Evolutionary conservation across 768 basidiomycete species (phyloP).

Genomic region (Mycena alexandri): DNA sequence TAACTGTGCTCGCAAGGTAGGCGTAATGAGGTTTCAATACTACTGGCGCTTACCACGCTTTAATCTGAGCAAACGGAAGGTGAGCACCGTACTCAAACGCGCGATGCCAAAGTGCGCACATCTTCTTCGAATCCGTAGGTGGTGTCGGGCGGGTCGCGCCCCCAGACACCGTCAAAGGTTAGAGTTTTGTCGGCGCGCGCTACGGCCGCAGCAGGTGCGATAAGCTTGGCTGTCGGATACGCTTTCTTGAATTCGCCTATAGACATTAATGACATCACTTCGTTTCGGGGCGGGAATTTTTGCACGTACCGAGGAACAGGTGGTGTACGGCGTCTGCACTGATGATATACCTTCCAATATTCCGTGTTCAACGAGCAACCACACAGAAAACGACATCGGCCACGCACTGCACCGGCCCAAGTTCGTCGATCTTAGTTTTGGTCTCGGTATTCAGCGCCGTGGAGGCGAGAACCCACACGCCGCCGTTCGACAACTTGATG

Average conservation of each 20-base stretch:
- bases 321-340: constrained; percentile 71
- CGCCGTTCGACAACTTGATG: constrained; percentile 73
- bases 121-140: constrained; percentile 86
- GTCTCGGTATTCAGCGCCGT: constrained; percentile 78
- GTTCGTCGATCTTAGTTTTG: constrained; percentile 67
- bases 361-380: background rate
- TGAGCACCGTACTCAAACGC: background rate
- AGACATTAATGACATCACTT: constrained; percentile 18
- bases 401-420: constrained; percentile 78
- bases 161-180: constrained; percentile 77
- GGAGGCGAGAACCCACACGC: constrained; percentile 86
- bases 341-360: constrained; percentile 64
- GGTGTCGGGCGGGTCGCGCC: constrained; percentile 72
- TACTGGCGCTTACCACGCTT: constrained; percentile 57
- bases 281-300: constrained; percentile 16
- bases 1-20: constrained; percentile 56
- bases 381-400: background rate
- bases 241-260: constrained; percentile 63
- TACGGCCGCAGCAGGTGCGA: constrained; percentile 73
- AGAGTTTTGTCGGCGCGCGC: constrained; percentile 64
- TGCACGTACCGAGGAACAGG: constrained; percentile 66
- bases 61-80: constrained; percentile 48
- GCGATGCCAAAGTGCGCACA: constrained; percentile 40
- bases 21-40: background rate
- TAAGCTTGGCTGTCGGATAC: constrained; percentile 77